Evolutionary conservation across 441 rosid species (phyloP), one percentile per base, ranked within the genome.

Genomic region (Populus hybrid): DNA sequence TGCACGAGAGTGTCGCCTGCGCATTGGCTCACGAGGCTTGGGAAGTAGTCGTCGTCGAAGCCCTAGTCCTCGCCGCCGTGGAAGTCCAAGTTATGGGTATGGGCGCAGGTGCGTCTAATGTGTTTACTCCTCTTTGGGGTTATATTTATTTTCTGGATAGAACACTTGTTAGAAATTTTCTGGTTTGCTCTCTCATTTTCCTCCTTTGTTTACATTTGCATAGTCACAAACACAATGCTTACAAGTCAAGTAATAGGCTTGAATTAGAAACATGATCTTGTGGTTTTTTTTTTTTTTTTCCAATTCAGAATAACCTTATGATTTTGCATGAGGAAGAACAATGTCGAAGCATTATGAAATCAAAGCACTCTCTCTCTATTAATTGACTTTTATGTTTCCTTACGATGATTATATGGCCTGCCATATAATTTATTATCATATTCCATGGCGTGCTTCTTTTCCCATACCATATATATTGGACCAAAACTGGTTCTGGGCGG

Each of bases 1-100:
- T 88, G 99, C 99, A 4, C 86, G 98, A 18, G 99, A 96, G 76
- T 96, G 98, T 75, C 93, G 89, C 32, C 40, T 40, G 16, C 90
- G 89, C 3, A 71, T 71, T 82, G 91, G 94, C 32, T 87, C 91
- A 9, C 87, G 91, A 23, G 91, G 92, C 71, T 91, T 88, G 20
- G 79, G 84, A 81, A 90, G 93, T 74, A 84, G 97, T 66, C 89
- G 84, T 72, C 88, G 94, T 67, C 50, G 50, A 10, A 94, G 99
- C 80, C 99, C 92, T 66, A 93, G 98, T 75, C 98, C 98, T 71
- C 85, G 89, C 23, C 86, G 88, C 72, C 93, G 92, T 23, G 83
- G 93, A 79, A 94, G 98, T 84, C 98, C 98, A 21, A 89, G 90
- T 79, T 38, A 38, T 38, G 42, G 42, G 42, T 93, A 91, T 90